Evolutionary conservation across 768 basidiomycete genomes (phyloP), one percentile per base, ranked within the genome.

Genomic region (Rhizopogon vesiculosus): DNA sequence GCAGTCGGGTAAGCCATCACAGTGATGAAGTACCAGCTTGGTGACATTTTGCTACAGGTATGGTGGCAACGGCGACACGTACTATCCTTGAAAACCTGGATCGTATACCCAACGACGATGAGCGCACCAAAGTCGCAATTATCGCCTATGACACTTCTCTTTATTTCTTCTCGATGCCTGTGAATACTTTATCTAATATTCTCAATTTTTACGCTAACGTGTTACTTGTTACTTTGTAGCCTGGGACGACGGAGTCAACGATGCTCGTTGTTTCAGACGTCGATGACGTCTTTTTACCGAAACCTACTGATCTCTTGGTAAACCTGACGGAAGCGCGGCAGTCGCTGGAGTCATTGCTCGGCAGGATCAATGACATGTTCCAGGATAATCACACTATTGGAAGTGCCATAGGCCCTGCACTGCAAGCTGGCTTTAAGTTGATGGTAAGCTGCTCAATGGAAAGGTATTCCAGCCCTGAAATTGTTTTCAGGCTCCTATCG

Each of bases 191-290:
- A 12, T 42, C 16, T 42, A 2, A 45, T 7, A 31, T 42, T 5
- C 55, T 29, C 7, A 19, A 7, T 22, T 8, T 49, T 59, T 39
- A 54, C 51, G 43, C 61, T 41, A 48, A 43, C 39, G 0, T 10
- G 7, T 35, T 48, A 7, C 19, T 16, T 8, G 31, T 33, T 33
- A 10, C 2, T 5, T 33, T 52, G 7, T 51, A 89, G 86, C 78
- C 87, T 48, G 89, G 85, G 33, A 74, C 78, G 9, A 72, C 83
- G 0, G 96, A 98, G 40, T 85, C 94, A 0, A 82, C 85, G 5
- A 98, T 99, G 95, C 84, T 99, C 35, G 97, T 99, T 44, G 93
- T 99, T 7, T 92, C 93, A 1, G 97, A 99, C 68, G 83, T 94
- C 41, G 93, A 98, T 38, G 97, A 99, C 62, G 93, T 98, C 53